A percentile compares a stretch with the other conserved stretches of the same genome.
These are phyloP conservation scores for Ambrosia trifida DNA, from an alignment of 129 eudicot genomes.

Conservation along the genomic window DNA sequence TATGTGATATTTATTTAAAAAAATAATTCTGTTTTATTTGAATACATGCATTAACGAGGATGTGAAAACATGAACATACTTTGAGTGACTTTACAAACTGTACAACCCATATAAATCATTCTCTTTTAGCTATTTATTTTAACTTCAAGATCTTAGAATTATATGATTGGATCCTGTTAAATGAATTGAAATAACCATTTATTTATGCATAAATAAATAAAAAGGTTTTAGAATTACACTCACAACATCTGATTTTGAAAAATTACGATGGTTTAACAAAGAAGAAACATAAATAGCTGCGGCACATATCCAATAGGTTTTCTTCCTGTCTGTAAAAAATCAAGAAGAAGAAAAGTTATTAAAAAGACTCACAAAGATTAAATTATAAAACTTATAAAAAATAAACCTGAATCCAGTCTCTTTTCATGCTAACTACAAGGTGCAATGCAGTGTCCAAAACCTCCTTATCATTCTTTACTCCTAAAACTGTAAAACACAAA, in stretches of 20 bases:
- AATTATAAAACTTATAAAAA: not conserved
- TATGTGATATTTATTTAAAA: too few relatives aligned
- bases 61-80: too few relatives aligned
- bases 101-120: too few relatives aligned
- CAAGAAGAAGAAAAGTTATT: conserved; percentile 1
- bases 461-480: too few relatives aligned
- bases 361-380: not conserved
- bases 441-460: conserved; percentile 57
- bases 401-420: conserved; percentile 86
- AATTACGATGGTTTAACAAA: conserved; percentile 46
- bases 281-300: conserved; percentile 77
- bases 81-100: too few relatives aligned
- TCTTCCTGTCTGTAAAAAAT: conserved; percentile 62
- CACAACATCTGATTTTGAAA: conserved; percentile 58
- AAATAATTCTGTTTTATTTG: too few relatives aligned
- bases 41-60: too few relatives aligned
- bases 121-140: too few relatives aligned
- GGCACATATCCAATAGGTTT: conserved; percentile 83
- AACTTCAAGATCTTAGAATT: too few relatives aligned
- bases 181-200: not conserved
- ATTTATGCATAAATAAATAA: not conserved
- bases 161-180: not conserved
- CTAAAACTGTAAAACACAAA: too few relatives aligned
- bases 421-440: conserved; percentile 66
- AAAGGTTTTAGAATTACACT: conserved; percentile 24